These are phyloP conservation scores for Fusarium keratoplasticum DNA, from an alignment of 2,329 filamentous ascomycete genomes.

Conservation along the genomic window DNA sequence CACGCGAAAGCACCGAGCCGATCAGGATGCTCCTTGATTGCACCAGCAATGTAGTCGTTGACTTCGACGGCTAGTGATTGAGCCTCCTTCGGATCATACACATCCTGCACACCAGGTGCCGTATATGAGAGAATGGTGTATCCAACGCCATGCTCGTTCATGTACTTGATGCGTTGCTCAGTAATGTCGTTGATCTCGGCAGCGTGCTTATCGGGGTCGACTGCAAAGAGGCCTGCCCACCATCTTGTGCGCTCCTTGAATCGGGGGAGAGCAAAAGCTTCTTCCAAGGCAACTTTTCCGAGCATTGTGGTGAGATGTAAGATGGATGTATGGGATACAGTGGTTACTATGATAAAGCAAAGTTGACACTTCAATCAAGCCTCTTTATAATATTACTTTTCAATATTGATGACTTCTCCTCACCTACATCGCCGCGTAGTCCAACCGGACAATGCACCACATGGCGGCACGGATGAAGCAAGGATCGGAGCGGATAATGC, in stretches of 20 bases:
- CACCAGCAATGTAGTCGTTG: slow-evolving; percentile 55
- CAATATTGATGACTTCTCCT: background rate
- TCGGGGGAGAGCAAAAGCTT: slow-evolving; percentile 70
- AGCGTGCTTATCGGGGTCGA: slow-evolving; percentile 68
- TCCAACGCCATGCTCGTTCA: slow-evolving; percentile 60
- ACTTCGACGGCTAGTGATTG: slow-evolving; percentile 56
- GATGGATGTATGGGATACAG: background rate
- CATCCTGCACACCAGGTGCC: slow-evolving; percentile 60
- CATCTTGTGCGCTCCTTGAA: slow-evolving; percentile 68
- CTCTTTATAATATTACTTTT: slow-evolving; percentile 1
- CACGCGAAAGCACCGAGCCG: slow-evolving; percentile 61
- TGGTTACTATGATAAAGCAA: background rate
- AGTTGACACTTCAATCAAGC: background rate
- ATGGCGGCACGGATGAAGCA: background rate
- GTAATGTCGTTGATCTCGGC: slow-evolving; percentile 62
- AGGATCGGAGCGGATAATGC: slow-evolving; percentile 21
- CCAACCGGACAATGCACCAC: slow-evolving; percentile 19
- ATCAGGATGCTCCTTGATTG: slow-evolving; percentile 53
- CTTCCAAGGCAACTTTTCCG: slow-evolving; percentile 72
- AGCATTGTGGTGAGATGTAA: slow-evolving; percentile 54
- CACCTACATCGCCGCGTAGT: background rate
- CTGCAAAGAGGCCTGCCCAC: slow-evolving; percentile 71
- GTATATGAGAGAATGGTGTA: slow-evolving; percentile 63
- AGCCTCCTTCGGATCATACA: slow-evolving; percentile 55
- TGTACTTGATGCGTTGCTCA: slow-evolving; percentile 55